Conservation (phyloP, 179 eudicot species). For the Spergularia azorica region DNA sequence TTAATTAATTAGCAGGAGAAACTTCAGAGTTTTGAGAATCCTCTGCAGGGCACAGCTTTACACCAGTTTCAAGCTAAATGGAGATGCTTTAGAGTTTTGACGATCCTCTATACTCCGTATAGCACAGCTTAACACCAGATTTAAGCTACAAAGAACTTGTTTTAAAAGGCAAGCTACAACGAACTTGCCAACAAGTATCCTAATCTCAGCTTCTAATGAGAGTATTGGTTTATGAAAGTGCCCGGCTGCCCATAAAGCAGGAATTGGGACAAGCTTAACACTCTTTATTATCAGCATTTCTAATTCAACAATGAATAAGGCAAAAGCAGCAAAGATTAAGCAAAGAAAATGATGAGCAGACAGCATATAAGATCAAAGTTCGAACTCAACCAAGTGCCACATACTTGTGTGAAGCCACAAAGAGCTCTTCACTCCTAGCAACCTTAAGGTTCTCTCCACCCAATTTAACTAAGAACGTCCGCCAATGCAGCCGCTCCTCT, state of each 20-base stretch:
- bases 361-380: neutral
- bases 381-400: conserved; percentile 20
- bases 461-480: conserved; percentile 88
- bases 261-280: too few species aligned
- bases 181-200: neutral
- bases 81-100: too few species aligned
- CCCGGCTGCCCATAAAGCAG: too few species aligned
- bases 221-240: neutral
- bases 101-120: too few species aligned
- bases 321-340: neutral
- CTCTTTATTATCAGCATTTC: too few species aligned
- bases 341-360: neutral
- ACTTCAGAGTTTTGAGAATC: too few species aligned
- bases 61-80: too few species aligned
- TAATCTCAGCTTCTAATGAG: neutral
- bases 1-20: too few species aligned
- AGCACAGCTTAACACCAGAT: too few species aligned
- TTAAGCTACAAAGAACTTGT: too few species aligned
- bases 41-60: too few species aligned
- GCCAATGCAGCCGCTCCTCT: conserved; percentile 98
- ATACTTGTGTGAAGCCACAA: conserved; percentile 98
- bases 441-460: conserved; percentile 96
- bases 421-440: conserved; percentile 91
- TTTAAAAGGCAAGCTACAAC: too few species aligned
- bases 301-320: neutral